Percentiles rank a stretch among this genome's conserved stretches.
Evolutionary conservation across 202 grass and related monocot species (phyloP).

Genomic region (Eragrostis tef): DNA sequence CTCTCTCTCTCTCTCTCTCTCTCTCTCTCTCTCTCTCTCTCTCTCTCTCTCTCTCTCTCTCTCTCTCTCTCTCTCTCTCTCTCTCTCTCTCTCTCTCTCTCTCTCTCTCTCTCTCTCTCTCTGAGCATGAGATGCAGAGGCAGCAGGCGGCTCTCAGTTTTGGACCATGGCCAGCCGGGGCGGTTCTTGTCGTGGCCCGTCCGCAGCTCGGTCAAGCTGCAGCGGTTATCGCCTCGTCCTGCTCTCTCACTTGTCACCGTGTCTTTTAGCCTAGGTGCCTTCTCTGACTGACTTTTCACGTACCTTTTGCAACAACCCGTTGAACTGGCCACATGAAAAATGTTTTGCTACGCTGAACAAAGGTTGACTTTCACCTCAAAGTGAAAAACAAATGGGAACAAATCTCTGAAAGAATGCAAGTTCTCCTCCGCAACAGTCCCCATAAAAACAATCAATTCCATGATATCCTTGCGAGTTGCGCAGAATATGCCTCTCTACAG

Average conservation of each 20-base stretch:
- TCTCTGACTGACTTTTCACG: background rate
- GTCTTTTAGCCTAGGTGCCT: slow-evolving; percentile 31
- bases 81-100: too few relatives aligned
- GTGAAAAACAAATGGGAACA: background rate
- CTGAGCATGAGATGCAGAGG: background rate
- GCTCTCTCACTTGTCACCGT: slow-evolving; percentile 20
- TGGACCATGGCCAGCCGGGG: slow-evolving; percentile 41
- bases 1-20: too few relatives aligned
- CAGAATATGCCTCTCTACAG: background rate
- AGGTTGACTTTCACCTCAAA: slow-evolving; percentile 16
- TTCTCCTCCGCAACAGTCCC: slow-evolving; percentile 14
- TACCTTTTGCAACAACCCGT: background rate
- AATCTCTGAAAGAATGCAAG: background rate
- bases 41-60: too few relatives aligned
- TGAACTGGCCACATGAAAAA: background rate
- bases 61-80: too few relatives aligned
- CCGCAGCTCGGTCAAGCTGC: slow-evolving; percentile 9
- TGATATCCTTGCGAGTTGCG: background rate
- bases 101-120: background rate
- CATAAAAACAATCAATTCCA: slow-evolving; percentile 3
- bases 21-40: too few relatives aligned
- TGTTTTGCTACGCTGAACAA: background rate
- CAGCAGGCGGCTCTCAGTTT: slow-evolving; percentile 36
- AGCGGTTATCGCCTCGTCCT: background rate
- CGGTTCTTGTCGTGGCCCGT: slow-evolving; percentile 46